phyloP scores from a whole-genome alignment of 768 basidiomycete species.

The Termitomyces eurrhizus region DNA sequence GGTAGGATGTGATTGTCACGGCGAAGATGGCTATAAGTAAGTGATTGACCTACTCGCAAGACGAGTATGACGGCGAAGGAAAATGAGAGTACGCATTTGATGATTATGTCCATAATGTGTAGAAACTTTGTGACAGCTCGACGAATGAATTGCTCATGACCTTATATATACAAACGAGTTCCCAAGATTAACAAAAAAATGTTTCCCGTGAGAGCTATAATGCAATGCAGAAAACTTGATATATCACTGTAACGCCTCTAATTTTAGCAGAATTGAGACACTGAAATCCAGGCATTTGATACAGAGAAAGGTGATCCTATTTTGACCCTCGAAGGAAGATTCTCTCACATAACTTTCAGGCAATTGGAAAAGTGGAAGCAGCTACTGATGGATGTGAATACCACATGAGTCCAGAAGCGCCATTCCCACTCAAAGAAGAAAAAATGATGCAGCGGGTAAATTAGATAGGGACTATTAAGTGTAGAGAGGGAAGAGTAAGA shows the following conservation, averaged over 20 bases:
- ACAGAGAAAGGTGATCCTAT: background rate
- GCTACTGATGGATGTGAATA: too few relatives aligned
- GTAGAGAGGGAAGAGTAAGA: background rate
- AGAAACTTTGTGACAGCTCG: background rate
- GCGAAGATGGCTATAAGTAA: background rate
- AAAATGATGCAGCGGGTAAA: background rate
- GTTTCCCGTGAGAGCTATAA: background rate
- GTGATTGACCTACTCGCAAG: background rate
- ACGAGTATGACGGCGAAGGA: background rate
- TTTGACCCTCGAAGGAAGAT: background rate
- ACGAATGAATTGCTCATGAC: background rate
- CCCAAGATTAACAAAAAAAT: background rate
- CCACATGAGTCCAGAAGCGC: background rate
- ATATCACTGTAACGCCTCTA: background rate
- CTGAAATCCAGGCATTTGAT: background rate
- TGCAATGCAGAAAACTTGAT: background rate
- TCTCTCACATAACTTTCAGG: background rate
- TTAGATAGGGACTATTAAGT: background rate
- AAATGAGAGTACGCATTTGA: background rate
- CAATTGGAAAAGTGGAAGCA: too few relatives aligned
- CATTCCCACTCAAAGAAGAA: too few relatives aligned
- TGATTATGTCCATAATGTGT: constrained; percentile 2
- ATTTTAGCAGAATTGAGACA: background rate
- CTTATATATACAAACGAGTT: background rate
- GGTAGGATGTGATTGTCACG: background rate